Conservation (phyloP, 805 yeast genomes). For the Starmera dryadoides region DNA sequence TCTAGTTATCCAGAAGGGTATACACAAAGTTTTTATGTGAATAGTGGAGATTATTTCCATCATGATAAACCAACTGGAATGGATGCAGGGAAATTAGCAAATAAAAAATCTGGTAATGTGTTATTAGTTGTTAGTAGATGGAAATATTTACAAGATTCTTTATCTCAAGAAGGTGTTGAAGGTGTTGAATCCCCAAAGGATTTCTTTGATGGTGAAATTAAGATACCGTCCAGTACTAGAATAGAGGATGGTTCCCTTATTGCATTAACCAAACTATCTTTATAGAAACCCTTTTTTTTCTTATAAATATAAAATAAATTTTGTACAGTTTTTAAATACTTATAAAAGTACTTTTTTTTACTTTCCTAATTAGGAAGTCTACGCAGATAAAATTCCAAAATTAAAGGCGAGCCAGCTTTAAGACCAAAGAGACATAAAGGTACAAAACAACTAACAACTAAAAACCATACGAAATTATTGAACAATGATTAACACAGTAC, state of each 20-base stretch:
- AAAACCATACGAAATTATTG: background rate
- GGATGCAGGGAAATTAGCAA: conserved; percentile 6
- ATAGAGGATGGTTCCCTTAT: conserved; percentile 69
- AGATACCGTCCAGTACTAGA: conserved; percentile 47
- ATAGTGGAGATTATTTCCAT: conserved; percentile 57
- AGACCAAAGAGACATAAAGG: background rate
- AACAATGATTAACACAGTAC: no score
- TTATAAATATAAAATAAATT: no score
- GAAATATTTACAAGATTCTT: conserved; percentile 47
- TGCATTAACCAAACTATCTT: conserved; percentile 34
- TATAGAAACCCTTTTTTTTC: background rate
- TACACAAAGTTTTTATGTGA: conserved; percentile 54
- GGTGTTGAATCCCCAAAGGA: conserved; percentile 49
- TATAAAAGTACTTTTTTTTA: background rate
- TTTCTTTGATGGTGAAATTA: conserved; percentile 60
- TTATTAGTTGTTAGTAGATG: conserved; percentile 61
- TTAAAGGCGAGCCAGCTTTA: background rate
- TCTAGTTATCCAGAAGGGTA: conserved; percentile 62
- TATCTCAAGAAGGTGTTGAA: conserved; percentile 45
- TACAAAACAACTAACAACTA: background rate
- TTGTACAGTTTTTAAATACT: background rate
- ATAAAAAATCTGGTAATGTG: conserved; percentile 21
- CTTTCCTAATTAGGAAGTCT: background rate
- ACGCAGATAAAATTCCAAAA: no score
- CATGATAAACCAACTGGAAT: conserved; percentile 19